Base-by-base conservation (phyloP, 768 basidiomycete genomes). In the Termitomyces sp. region DNA sequence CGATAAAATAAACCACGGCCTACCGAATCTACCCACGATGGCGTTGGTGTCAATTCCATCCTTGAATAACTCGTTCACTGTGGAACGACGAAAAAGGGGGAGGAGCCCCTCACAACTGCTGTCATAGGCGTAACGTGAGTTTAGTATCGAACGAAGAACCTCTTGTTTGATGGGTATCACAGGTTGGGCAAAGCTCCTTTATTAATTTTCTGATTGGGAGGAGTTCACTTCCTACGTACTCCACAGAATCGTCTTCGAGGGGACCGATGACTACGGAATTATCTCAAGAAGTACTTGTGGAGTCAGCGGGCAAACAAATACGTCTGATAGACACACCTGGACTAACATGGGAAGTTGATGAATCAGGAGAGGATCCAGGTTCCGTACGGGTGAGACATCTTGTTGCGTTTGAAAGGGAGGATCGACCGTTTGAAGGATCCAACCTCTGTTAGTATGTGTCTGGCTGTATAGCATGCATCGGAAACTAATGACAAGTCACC, bases 301-400 rank as follows among this genome's bases (percentile, higher is more conserved):
- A 79, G 52, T 67, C 74, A 11, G 76, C 74, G 10, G 80, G 77
- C 24, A 76, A 73, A 60, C 72, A 73, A 52, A 75, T 94, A 62
- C 80, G 81, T 35, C 65, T 95, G 55, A 84, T 94, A 64, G 94
- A 97, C 69, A 96, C 92, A 0, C 94, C 94, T 33, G 94, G 94
- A n/a, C 72, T 94, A 63, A 77, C 82, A 50, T 86, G 83, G 78
- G 68, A 71, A 22, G 56, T 69, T 3, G 74, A 75, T 20, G 71
- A 74, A 16, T 67, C 74, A 22, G 71, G 67, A 11, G 79, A 77
- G 36, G 74, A 75, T 30, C 52, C 59, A 22, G 75, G 75, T 32
- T 67, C 66, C n/a, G 61, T 65, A 61, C 78, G 83, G 38, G 79
- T 84, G 5, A 82, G 79, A 97, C 66, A 82, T 94, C 54, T 70